Evolutionary conservation across 805 yeast species (phyloP), one percentile per base, ranked within the genome.

Genomic region (Candida tammaniensis): DNA sequence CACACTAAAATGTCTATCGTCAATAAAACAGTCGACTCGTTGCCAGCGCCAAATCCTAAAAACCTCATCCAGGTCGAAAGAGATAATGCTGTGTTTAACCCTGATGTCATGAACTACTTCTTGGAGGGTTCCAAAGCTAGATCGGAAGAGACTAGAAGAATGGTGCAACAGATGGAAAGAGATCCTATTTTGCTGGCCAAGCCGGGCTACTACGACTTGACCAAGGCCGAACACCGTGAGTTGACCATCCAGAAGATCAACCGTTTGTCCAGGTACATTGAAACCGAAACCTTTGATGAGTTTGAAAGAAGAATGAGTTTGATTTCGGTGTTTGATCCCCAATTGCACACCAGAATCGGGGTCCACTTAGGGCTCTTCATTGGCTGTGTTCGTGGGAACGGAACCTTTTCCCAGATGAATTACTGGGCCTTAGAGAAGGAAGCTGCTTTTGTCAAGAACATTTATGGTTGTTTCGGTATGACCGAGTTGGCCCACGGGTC

Each of bases 331-430:
- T 71, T 80, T 42, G 97, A 91, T 58, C 94, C 95, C n/a, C 81
- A 80, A 46, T 65, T 85, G 29, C 78, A 80, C 33, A 91, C 97
- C 23, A 75, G 98, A 49, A 60, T 86, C 31, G 96, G 96, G 23
- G 89, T 89, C 35, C 95, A 89, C 65, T 68, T 82, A 44, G 96
- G 96, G 2, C 70, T 89, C 37, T 91, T 91, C 55, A 70, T 86
- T 36, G 78, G 80, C 35, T 86, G 95, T 38, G 65, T 89, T 38
- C 76, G 82, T 45, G 95, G 96, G 41, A 83, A 85, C 49, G 98
- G 96, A 44, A 82, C 97, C 7, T 72, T 75, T 26, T 83, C 78
- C 36, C 98, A 89, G 68, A 74, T 83, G 48, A 67, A 78, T 27
- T 91, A 83, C 64, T 89, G 97, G 97, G 75, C 86, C 34, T 67